Evolutionary conservation across 2,329 filamentous ascomycete genomes (phyloP).

Genomic region (Pseudopithomyces maydicus): DNA sequence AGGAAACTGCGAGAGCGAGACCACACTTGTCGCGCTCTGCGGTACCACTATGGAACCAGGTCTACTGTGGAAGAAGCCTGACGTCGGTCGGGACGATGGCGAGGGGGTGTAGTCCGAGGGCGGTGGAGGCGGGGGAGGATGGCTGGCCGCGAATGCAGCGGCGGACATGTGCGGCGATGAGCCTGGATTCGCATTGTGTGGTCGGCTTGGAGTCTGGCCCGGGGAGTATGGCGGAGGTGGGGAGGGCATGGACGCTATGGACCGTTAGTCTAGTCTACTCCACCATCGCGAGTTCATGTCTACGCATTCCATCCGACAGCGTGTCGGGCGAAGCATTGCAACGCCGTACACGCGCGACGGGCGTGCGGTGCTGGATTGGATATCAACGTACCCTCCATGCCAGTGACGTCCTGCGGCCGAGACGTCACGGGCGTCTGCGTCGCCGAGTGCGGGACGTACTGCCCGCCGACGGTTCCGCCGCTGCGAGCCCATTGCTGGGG

Average conservation of each 20-base stretch:
- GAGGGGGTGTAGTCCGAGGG: conserved; percentile 35
- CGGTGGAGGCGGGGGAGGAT: conserved; percentile 35
- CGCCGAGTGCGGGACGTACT: conserved; percentile 42
- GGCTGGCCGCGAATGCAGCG: conserved; percentile 42
- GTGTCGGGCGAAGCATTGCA: conserved; percentile 3
- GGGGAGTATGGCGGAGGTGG: conserved; percentile 57
- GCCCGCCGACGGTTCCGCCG: conserved; percentile 44
- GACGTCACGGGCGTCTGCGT: conserved; percentile 32
- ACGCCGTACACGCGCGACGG: not conserved
- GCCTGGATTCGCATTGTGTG: conserved; percentile 40
- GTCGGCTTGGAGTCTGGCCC: conserved; percentile 45
- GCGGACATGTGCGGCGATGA: conserved; percentile 46
- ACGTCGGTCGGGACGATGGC: conserved; percentile 33
- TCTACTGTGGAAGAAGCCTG: conserved; percentile 34
- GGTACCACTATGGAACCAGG: conserved; percentile 39
- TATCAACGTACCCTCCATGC: conserved; percentile 53
- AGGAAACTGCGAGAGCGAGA: conserved; percentile 44
- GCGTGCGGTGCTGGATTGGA: conserved; percentile 5
- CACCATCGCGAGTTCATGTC: conserved; percentile 2
- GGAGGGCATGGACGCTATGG: conserved; percentile 53
- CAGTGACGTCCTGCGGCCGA: conserved; percentile 47
- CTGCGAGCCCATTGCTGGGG: conserved; percentile 55
- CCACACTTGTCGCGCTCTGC: conserved; percentile 41
- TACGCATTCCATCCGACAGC: conserved; percentile 3
- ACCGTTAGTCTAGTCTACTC: conserved; percentile 16